Conservation (phyloP, 2,329 filamentous ascomycete genomes). For the Chrysoporthe deuterocubensis region DNA sequence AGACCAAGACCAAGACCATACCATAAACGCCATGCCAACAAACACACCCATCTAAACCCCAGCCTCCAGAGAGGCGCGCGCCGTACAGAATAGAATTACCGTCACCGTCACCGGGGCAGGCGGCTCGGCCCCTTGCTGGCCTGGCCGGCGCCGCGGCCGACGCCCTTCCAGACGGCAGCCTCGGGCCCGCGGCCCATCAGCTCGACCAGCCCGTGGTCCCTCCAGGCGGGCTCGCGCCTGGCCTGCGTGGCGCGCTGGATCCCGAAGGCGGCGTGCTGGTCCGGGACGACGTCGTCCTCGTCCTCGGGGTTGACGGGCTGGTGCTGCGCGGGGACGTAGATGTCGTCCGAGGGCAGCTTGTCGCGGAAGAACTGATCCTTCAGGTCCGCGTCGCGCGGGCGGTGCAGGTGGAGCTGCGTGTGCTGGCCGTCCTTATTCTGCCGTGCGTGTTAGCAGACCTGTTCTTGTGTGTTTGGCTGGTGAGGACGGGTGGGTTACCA, state of each 20-base stretch:
- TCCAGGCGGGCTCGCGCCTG: constrained; percentile 74
- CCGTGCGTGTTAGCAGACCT: neutral
- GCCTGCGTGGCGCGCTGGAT: constrained; percentile 80
- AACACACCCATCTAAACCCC: too few species aligned
- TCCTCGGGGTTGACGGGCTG: constrained; percentile 86
- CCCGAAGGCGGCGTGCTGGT: constrained; percentile 86
- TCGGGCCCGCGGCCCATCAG: constrained; percentile 68
- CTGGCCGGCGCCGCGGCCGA: constrained; percentile 27
- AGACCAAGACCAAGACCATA: too few species aligned
- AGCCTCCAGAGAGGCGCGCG: too few species aligned
- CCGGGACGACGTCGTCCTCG: constrained; percentile 85
- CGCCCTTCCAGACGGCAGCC: constrained; percentile 30
- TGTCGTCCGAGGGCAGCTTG: constrained; percentile 74
- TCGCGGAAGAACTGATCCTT: constrained; percentile 78
- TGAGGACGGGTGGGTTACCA: constrained; percentile 9
- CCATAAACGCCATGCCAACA: too few species aligned
- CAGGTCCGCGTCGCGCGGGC: constrained; percentile 73
- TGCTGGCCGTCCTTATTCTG: constrained; percentile 76
- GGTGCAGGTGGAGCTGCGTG: constrained; percentile 77
- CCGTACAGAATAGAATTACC: too few species aligned
- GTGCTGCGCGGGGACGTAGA: constrained; percentile 79
- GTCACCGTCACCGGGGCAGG: neutral
- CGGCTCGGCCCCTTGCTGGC: constrained; percentile 12
- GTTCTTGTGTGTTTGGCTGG: neutral
- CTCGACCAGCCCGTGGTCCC: constrained; percentile 73